Evolutionary conservation across 805 yeast genomes (phyloP).

Genomic region (Candida ovalis): DNA sequence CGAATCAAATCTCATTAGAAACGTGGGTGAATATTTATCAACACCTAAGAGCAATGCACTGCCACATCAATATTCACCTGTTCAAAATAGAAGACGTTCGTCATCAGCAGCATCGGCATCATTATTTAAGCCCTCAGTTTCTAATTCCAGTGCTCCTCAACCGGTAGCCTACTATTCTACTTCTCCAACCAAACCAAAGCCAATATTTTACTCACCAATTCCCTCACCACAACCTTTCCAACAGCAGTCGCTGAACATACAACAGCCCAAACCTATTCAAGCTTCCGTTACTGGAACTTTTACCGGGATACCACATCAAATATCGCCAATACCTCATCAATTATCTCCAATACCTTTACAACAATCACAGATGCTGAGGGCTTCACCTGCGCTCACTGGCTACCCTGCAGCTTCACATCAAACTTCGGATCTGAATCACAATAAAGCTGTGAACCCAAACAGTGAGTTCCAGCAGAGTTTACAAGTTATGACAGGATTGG

Average conservation of each 20-base stretch:
- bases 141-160: neutral
- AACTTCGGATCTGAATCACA: neutral
- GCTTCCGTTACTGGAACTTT: neutral
- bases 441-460: constrained; percentile 5
- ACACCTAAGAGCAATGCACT: constrained; percentile 8
- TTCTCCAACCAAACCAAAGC: constrained; percentile 18
- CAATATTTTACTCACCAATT: constrained; percentile 16
- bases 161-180: neutral
- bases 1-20: constrained; percentile 17
- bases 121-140: neutral
- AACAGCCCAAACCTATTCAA: neutral
- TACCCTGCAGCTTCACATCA: neutral
- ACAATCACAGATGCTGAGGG: constrained; percentile 1
- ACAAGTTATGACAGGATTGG: constrained; percentile 62
- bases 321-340: constrained; percentile 3
- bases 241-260: neutral
- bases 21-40: constrained; percentile 20
- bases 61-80: constrained; percentile 14
- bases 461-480: constrained; percentile 21
- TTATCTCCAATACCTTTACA: constrained; percentile 10
- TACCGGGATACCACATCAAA: neutral
- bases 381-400: neutral
- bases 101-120: neutral
- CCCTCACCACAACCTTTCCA: constrained; percentile 11
- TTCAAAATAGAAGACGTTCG: constrained; percentile 4